Percentiles rank a stretch among this genome's conserved stretches.
Evolutionary conservation across 2,329 filamentous ascomycete species (phyloP).

Genomic region (Nemania bipapillata): DNA sequence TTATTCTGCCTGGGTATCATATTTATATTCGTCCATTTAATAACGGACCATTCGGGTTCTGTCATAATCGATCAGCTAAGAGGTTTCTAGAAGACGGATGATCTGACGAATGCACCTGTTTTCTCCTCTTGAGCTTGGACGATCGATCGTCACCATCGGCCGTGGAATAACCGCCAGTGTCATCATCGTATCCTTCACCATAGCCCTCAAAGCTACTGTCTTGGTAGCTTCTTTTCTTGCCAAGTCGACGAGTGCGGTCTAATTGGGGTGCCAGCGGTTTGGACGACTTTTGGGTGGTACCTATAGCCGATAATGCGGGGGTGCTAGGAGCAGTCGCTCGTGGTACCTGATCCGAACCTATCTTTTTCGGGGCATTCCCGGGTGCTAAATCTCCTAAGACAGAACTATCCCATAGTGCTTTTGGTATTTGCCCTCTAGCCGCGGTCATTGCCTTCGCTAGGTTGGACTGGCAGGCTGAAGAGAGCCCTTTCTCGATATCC

Average conservation of each 20-base stretch:
- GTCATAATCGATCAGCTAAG: conserved; percentile 56
- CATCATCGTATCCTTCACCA: conserved; percentile 76
- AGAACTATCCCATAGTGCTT: conserved; percentile 66
- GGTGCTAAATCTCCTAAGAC: conserved; percentile 68
- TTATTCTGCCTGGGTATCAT: conserved; percentile 56
- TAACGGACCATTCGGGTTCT: conserved; percentile 60
- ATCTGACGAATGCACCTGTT: conserved; percentile 65
- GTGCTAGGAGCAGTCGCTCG: conserved; percentile 66
- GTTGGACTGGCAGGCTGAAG: conserved; percentile 56
- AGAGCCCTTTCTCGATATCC: conserved; percentile 66
- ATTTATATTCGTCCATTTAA: conserved; percentile 63
- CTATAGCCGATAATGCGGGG: conserved; percentile 55
- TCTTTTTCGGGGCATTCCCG: conserved; percentile 53
- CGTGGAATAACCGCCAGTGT: conserved; percentile 75
- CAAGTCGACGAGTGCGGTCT: conserved; percentile 69
- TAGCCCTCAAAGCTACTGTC: conserved; percentile 81
- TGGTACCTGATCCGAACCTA: conserved; percentile 56
- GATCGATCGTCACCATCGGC: conserved; percentile 73
- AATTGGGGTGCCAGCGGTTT: conserved; percentile 58
- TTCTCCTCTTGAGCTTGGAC: conserved; percentile 68
- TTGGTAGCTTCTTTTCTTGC: conserved; percentile 80
- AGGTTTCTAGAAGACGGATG: conserved; percentile 47
- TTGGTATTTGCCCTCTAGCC: conserved; percentile 67
- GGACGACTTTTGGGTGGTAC: conserved; percentile 46
- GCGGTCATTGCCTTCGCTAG: conserved; percentile 66